Evolutionary conservation across 2,329 filamentous ascomycete species (phyloP).

Genomic region (Ophiocordyceps australis): DNA sequence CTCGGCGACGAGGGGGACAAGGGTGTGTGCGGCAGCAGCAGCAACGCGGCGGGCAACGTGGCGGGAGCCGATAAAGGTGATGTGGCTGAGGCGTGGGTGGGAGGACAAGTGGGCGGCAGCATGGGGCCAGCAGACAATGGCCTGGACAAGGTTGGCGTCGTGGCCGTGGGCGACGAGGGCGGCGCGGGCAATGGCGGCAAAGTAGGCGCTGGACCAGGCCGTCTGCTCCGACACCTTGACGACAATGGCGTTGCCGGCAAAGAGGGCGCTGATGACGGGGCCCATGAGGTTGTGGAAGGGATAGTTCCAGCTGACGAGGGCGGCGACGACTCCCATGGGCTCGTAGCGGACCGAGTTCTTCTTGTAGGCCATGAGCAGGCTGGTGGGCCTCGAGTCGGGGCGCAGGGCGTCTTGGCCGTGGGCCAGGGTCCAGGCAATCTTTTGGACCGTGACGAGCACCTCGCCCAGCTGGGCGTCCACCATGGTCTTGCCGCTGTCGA

Average conservation of each 20-base stretch:
- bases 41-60: conserved; percentile 79
- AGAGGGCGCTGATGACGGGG: conserved; percentile 77
- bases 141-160: conserved; percentile 66
- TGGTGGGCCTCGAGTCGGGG: conserved; percentile 62
- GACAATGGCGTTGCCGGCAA: conserved; percentile 78
- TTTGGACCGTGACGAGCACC: conserved; percentile 85
- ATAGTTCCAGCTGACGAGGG: conserved; percentile 94
- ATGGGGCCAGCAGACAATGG: conserved; percentile 72
- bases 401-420: conserved; percentile 72
- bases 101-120: conserved; percentile 68
- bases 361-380: conserved; percentile 91
- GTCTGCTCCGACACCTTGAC: conserved; percentile 94
- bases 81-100: conserved; percentile 66
- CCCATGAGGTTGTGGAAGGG: conserved; percentile 90
- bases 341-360: conserved; percentile 80
- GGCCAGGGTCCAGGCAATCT: conserved; percentile 81
- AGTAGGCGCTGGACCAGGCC: conserved; percentile 80
- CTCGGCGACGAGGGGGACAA: conserved; percentile 83
- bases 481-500: conserved; percentile 93
- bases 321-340: conserved; percentile 80
- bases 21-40: conserved; percentile 61
- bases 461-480: conserved; percentile 89
- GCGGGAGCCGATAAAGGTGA: conserved; percentile 91
- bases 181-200: conserved; percentile 57
- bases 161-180: conserved; percentile 73